Base-by-base conservation (phyloP, 2,329 filamentous ascomycete genomes). In the Neophaeococcomyces aloes region DNA sequence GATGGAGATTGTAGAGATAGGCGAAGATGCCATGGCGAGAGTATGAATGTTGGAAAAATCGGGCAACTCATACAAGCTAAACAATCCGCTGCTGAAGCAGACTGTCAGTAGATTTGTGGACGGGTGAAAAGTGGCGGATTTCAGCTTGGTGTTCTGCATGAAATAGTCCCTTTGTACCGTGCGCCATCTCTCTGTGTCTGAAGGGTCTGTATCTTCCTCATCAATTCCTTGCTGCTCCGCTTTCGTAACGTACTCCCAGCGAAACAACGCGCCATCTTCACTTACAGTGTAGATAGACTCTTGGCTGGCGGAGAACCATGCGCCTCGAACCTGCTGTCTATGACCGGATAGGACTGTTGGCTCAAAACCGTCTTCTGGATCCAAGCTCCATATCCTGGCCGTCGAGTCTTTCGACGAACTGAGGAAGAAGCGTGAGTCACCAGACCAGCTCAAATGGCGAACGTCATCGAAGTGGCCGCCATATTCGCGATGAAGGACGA, bases 221-320 rank as follows among this genome's bases (percentile, higher is more conserved):
- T 79, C 75, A 37, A 78, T 73, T 17, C 38, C 38, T 23, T 77
- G 70, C 19, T 72, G 70, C 30, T 76, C 66, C 58, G 76, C 68
- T 57, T 78, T 70, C 45, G 75, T 59, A 44, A 78, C 75, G 63
- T 91, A 98, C 59, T 85, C 80, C 91, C 91, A 98, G 51, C 84
- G 77, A 57, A 96, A 96, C 1, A 96, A 74, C 2, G 91, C 88
- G n/a, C 91, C 93, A 62, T 98, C 93, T 62, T 93, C 93, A 65
- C 89, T 95, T 51, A 94, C 79, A 0, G 91, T 96, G 61, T 91
- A 98, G 42, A 98, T 94, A 33, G 78, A 86, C 65, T 98, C 93
- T 61, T 98, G 91, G 55, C 94, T 81, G 49, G 83, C 80, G 1
- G 88, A 93, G 60, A 98, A 98, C 79, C 87, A 98, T n/a, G 88